Conservation (phyloP, 2,329 filamentous ascomycete genomes). For the Arthrocladium fulminans region DNA sequence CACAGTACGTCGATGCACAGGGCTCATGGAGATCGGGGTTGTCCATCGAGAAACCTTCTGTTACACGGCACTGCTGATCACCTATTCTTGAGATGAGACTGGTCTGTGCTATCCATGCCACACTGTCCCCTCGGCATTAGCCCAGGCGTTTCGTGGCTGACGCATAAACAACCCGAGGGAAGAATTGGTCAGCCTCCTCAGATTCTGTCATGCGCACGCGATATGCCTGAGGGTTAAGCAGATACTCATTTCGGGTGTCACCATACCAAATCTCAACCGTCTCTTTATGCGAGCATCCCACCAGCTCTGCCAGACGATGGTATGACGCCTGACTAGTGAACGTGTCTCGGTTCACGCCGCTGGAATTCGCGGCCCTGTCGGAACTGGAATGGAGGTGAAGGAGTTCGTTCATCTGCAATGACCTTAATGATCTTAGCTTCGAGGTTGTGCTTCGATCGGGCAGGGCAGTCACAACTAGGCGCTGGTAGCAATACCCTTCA, state of each 20-base stretch:
- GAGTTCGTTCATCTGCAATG: too few relatives aligned
- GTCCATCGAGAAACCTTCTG: background rate
- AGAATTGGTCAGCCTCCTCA: background rate
- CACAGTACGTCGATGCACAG: background rate
- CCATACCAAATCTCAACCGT: background rate
- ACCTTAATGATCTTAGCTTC: too few relatives aligned
- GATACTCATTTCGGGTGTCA: background rate
- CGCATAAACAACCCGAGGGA: background rate
- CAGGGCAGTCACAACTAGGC: too few relatives aligned
- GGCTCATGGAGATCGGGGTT: background rate
- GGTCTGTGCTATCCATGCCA: background rate
- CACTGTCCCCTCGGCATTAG: background rate
- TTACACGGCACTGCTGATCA: constrained; percentile 3
- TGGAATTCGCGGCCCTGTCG: too few relatives aligned
- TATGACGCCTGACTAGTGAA: too few relatives aligned
- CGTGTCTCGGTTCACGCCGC: too few relatives aligned
- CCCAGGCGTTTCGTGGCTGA: background rate
- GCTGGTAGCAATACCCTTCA: too few relatives aligned
- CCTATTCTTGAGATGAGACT: background rate
- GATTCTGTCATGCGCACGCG: background rate
- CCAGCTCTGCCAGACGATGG: too few relatives aligned
- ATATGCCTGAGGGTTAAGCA: background rate
- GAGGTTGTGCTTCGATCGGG: too few relatives aligned
- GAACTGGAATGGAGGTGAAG: too few relatives aligned
- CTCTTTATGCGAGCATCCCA: too few relatives aligned